Evolutionary conservation across 164 flowering plant species (phyloP).

Genomic region (Nymphaea colorata): DNA sequence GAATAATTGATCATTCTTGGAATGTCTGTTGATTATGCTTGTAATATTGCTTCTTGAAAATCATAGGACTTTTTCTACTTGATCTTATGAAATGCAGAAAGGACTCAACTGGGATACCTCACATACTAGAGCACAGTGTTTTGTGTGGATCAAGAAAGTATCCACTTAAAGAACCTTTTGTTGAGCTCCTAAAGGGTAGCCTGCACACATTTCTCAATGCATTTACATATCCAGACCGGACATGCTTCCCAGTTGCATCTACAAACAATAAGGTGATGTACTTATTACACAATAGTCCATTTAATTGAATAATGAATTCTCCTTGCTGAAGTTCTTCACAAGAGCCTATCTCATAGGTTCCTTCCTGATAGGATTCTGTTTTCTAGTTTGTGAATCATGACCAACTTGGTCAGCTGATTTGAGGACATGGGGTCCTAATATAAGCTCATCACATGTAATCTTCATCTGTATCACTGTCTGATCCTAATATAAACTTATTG

Average conservation of each 20-base stretch:
- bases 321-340: no score
- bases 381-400: no score
- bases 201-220: constrained; percentile 92
- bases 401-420: no score
- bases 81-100: constrained; percentile 39
- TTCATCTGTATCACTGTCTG: no score
- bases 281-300: no score
- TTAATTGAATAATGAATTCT: no score
- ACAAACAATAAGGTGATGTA: constrained; percentile 74
- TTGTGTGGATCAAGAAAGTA: constrained; percentile 97
- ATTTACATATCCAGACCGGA: constrained; percentile 97
- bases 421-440: no score
- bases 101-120: constrained; percentile 97
- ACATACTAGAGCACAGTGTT: constrained; percentile 95
- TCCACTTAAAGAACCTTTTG: constrained; percentile 97
- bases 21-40: not conserved
- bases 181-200: constrained; percentile 91
- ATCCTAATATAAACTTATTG: no score
- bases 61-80: not conserved
- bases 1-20: no score
- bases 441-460: no score
- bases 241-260: constrained; percentile 98
- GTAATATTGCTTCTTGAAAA: not conserved
- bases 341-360: no score
- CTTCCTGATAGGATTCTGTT: no score